phyloP scores from a whole-genome alignment of 257 asterid genomes.

The Salvia splendens region DNA sequence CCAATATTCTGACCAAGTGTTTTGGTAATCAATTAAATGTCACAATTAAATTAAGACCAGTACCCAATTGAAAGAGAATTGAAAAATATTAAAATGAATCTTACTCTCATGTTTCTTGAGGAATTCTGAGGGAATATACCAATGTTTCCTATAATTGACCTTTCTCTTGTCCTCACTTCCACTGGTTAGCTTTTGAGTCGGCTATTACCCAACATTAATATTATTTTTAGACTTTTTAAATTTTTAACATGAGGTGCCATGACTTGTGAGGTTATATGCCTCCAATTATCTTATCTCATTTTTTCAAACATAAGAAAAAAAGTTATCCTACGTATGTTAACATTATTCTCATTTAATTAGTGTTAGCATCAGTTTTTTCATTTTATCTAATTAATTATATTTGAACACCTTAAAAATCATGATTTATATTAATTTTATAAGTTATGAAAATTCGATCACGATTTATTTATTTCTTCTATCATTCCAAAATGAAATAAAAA shows the following conservation, averaged over 20 bases:
- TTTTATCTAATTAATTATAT: too few species aligned
- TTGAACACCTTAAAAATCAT: too few species aligned
- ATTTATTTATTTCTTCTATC: too few species aligned
- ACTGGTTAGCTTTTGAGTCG: slow-evolving; percentile 26
- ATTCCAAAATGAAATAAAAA: too few species aligned
- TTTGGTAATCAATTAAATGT: neutral
- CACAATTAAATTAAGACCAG: neutral
- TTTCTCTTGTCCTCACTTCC: slow-evolving; percentile 18
- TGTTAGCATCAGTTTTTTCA: too few species aligned
- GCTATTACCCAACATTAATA: slow-evolving; percentile 6
- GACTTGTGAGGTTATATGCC: slow-evolving; percentile 18
- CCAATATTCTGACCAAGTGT: neutral
- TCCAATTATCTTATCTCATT: neutral
- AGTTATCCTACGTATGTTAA: too few species aligned
- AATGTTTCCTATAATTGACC: slow-evolving; percentile 34
- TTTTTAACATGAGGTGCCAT: slow-evolving; percentile 19
- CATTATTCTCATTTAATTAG: too few species aligned
- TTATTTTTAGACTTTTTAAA: neutral
- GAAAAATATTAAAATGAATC: slow-evolving; percentile 31
- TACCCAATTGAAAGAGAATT: slow-evolving; percentile 12
- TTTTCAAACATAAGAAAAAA: too few species aligned
- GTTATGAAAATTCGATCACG: too few species aligned
- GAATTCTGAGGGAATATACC: slow-evolving; percentile 34
- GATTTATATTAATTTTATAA: too few species aligned
- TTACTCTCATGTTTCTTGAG: slow-evolving; percentile 17